phyloP scores from a whole-genome alignment of 2,329 filamentous ascomycete species.

The Escovopsis sp. region DNA sequence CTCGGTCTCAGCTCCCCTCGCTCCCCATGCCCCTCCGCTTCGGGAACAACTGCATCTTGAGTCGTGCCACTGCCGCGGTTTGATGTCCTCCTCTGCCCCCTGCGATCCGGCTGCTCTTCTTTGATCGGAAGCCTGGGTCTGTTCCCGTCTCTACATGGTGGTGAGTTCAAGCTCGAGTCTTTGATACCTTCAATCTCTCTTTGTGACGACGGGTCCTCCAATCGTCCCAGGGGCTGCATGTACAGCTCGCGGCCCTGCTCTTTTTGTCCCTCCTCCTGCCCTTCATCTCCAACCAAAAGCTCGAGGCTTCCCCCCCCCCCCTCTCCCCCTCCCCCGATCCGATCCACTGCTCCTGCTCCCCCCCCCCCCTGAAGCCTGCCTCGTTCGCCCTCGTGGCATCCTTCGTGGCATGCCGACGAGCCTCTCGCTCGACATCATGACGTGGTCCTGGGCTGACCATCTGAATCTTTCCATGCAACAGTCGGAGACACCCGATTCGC shows the following conservation, averaged over 20 bases:
- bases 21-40: no score
- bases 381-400: background rate
- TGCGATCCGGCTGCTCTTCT: background rate
- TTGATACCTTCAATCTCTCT: background rate
- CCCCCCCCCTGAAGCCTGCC: background rate
- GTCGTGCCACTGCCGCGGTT: background rate
- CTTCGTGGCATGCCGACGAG: conserved; percentile 10
- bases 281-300: background rate
- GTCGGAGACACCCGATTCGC: conserved; percentile 20
- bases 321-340: background rate
- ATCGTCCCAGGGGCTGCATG: background rate
- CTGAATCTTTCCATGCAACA: conserved; percentile 38
- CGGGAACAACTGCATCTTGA: no score
- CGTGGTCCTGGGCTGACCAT: conserved; percentile 14
- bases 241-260: no score
- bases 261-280: conserved; percentile 1
- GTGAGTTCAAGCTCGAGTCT: conserved; percentile 8
- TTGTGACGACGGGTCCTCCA: background rate
- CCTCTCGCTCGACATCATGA: conserved; percentile 11
- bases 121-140: background rate
- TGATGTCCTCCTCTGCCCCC: background rate
- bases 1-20: no score
- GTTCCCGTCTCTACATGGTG: conserved; percentile 9
- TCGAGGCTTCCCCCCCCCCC: background rate
- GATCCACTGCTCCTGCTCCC: background rate